Base-by-base conservation (phyloP, 225 moss, liverwort and hornwort genomes). In the Bryum argenteum region DNA sequence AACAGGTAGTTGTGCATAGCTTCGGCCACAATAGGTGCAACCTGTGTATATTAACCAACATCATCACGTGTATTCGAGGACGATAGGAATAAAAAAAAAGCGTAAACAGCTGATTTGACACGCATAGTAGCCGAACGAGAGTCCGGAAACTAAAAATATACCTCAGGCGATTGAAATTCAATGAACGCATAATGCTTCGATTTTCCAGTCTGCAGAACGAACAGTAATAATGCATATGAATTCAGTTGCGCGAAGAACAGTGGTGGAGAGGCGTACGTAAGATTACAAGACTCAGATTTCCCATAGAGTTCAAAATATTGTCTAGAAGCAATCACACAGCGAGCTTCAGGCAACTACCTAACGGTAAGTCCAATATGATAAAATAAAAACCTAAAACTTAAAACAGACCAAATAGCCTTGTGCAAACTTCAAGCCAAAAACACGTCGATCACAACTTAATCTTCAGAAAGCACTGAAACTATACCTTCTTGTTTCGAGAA, bases 141-240 rank as follows among this genome's bases (percentile, higher is more conserved):
- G 44, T 33, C 16, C 15, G 10, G 65, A 11, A 54, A 16, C 18
- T 15, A 41, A 17, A 51, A 44, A 40, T 73, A 54, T 81, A 98
- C 97, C 92, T 98, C 97, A 0, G 91, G 80, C 47, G 91, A 77
- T 22, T 82, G 88, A 59, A 98, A 98, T 69, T 98, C 81, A 71
- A 98, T 88, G 63, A 98, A 98, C 8, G 85, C 94, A 72, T 89
- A 98, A 77, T 98, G 97, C 67, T 89, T 98, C 17, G 97, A 94
- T 67, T 89, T 98, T 74, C 97, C 97, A 44, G 97, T 94, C 97
- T 98, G 87, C 69, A 81, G 18, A 78, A 44, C 68, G 11, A 56
- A 17, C 11, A 50, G 58, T 8, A 39, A 77, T 38, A 33, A 4
- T 26, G 24, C 20, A 42, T 26, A 42, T 33, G 4, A 57, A 24